Base-by-base conservation (phyloP, 257 asterid genomes). In the Solanum virginianum region DNA sequence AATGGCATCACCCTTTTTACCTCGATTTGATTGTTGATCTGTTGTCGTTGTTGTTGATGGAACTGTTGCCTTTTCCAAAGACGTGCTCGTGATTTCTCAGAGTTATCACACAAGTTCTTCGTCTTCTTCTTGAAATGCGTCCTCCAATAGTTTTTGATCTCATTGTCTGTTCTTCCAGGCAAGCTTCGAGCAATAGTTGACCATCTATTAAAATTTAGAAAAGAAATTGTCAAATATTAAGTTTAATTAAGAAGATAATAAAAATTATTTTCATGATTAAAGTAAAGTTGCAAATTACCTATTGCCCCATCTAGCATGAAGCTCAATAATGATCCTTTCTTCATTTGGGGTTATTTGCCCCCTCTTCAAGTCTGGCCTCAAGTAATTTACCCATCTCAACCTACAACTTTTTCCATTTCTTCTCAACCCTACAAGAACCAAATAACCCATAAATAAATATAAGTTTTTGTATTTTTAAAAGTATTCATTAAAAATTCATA, bases 331-430 rank as follows among this genome's bases (percentile, higher is more conserved):
- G 54, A 93, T 49, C 62, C 90, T 93, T 63, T 95, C 97, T 88
- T 95, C 99, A 63, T 92, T 85, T 56, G 99, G 97, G 63, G 97
- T 95, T 36, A 95, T 95, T 88, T 95, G 97, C 1, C 97, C 97
- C 84, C 91, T 95, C 91, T 95, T 95, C n/a, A 95, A 91, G 83
- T 94, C 99, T 47, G 99, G 99, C 93, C 98, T 92, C 93, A 95
- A 84, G 89, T 95, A 95, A 88, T 95, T 95, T 82, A 95, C 98
- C 99, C 99, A 95, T 90, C 99, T 93, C 85, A 95, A 71, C 87
- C 99, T 91, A 80, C 99, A 95, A 45, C 99, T 95, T 63, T 95
- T 95, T 14, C 98, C 99, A 88, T 95, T 95, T 86, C 99, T 95
- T 86, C 91, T 94, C 91, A 95, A 77, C 66, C 99, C 98, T 95